Conservation (phyloP, 768 basidiomycete species). For the Lactarius vividus region DNA sequence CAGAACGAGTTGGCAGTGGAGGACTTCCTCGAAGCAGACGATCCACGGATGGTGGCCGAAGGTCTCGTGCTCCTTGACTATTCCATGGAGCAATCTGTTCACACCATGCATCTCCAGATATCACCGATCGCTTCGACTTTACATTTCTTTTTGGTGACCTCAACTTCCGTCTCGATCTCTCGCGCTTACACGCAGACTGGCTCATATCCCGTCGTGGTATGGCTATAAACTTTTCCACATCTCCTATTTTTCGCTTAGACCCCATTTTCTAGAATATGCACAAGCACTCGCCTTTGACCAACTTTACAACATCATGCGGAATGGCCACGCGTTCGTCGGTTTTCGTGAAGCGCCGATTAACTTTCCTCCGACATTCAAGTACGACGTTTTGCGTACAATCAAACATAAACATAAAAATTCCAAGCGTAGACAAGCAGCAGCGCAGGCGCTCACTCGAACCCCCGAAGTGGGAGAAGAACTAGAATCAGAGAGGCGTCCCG, state of each 20-base stretch:
- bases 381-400: constrained; percentile 65
- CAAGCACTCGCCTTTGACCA: constrained; percentile 93
- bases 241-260: neutral
- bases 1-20: constrained; percentile 78
- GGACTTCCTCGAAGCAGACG: constrained; percentile 63
- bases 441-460: neutral
- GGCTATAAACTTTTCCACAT: constrained; percentile 11
- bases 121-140: constrained; percentile 87
- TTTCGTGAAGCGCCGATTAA: constrained; percentile 78
- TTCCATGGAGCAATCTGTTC: constrained; percentile 7
- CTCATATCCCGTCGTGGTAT: constrained; percentile 76
- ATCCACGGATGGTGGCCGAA: constrained; percentile 68
- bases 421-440: constrained; percentile 34
- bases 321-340: constrained; percentile 66
- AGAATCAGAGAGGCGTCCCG: constrained; percentile 36
- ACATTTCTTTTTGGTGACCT: constrained; percentile 89
- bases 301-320: constrained; percentile 70
- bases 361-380: constrained; percentile 95
- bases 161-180: constrained; percentile 87
- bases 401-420: constrained; percentile 48
- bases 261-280: constrained; percentile 55
- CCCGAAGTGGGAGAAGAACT: constrained; percentile 31
- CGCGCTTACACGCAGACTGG: constrained; percentile 93
- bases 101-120: constrained; percentile 46
- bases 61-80: constrained; percentile 41